phyloP scores from a whole-genome alignment of 768 basidiomycete genomes.

The Cystofilobasidium bisporidii region DNA sequence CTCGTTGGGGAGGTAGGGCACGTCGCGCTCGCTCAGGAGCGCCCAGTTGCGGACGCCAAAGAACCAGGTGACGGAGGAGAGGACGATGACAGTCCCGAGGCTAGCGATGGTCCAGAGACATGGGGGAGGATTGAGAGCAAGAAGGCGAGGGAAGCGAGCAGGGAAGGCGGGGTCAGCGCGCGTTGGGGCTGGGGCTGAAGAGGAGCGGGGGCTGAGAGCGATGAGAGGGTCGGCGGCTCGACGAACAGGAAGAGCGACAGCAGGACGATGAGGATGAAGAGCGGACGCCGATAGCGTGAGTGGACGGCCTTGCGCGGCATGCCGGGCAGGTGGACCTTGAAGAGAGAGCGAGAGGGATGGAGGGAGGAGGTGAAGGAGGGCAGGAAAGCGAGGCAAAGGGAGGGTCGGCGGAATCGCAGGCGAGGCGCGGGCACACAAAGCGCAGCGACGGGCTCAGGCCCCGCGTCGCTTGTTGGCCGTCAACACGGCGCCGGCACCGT shows the following conservation, averaged over 20 bases:
- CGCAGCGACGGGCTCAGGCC: too few species aligned
- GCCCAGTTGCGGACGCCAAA: slow-evolving; percentile 68
- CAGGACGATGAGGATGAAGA: slow-evolving; percentile 48
- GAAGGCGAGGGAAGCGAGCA: background rate
- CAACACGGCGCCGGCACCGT: too few species aligned
- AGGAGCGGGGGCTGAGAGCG: too few species aligned
- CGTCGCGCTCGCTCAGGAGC: slow-evolving; percentile 68
- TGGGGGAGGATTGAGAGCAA: background rate
- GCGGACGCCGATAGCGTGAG: slow-evolving; percentile 39
- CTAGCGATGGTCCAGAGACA: slow-evolving; percentile 47
- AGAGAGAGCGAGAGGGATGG: too few species aligned
- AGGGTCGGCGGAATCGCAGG: too few species aligned
- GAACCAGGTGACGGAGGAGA: slow-evolving; percentile 83
- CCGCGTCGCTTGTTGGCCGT: too few species aligned
- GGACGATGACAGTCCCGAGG: slow-evolving; percentile 76
- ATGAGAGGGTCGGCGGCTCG: too few species aligned
- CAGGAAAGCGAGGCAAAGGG: too few species aligned
- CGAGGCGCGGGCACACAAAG: too few species aligned
- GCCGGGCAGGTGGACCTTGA: background rate
- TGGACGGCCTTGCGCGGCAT: slow-evolving; percentile 27
- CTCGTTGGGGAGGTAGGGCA: slow-evolving; percentile 39
- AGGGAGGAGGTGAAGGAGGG: too few species aligned
- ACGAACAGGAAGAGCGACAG: slow-evolving; percentile 39
- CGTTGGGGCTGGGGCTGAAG: background rate
- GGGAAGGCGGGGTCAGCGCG: background rate